These are phyloP conservation scores for Aspergillus intermedius DNA, from an alignment of 2,329 filamentous ascomycete species.

Conservation along the genomic window DNA sequence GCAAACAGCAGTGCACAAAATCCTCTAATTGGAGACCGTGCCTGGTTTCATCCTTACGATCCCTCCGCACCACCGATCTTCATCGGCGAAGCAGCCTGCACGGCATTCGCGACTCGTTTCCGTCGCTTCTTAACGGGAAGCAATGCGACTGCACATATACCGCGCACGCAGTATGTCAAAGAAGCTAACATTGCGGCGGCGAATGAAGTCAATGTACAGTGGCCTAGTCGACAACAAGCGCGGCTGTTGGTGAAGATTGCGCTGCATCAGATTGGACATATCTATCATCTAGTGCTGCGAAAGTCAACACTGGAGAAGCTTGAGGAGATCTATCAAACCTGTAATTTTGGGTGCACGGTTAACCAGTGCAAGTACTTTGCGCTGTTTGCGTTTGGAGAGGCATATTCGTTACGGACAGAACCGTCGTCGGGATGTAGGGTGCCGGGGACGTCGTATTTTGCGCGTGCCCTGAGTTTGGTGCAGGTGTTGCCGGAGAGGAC, in stretches of 20 bases:
- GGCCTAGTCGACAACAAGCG: slow-evolving; percentile 32
- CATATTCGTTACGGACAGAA: slow-evolving; percentile 37
- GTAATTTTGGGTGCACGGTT: slow-evolving; percentile 24
- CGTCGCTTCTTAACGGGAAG: slow-evolving; percentile 30
- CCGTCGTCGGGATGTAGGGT: slow-evolving; percentile 29
- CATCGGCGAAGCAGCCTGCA: slow-evolving; percentile 34
- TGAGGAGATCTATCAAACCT: slow-evolving; percentile 32
- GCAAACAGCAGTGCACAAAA: slow-evolving; percentile 23
- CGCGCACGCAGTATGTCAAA: slow-evolving; percentile 28
- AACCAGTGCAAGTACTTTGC: slow-evolving; percentile 43
- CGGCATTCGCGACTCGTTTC: slow-evolving; percentile 35
- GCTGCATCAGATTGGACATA: slow-evolving; percentile 28
- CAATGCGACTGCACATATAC: slow-evolving; percentile 26
- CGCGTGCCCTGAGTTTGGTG: slow-evolving; percentile 34
- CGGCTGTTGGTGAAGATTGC: slow-evolving; percentile 32
- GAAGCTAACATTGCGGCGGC: slow-evolving; percentile 25
- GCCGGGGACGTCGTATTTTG: slow-evolving; percentile 41
- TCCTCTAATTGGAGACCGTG: slow-evolving; percentile 29
- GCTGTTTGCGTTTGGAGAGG: slow-evolving; percentile 41
- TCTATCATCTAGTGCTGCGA: slow-evolving; percentile 33
- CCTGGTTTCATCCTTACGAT: slow-evolving; percentile 32
- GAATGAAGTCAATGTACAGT: slow-evolving; percentile 23
- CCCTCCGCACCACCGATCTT: slow-evolving; percentile 32
- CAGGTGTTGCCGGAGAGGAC: slow-evolving; percentile 41
- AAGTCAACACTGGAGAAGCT: slow-evolving; percentile 33